Conservation (phyloP, 2,329 filamentous ascomycete genomes). For the Colletotrichum euphorbiae region DNA sequence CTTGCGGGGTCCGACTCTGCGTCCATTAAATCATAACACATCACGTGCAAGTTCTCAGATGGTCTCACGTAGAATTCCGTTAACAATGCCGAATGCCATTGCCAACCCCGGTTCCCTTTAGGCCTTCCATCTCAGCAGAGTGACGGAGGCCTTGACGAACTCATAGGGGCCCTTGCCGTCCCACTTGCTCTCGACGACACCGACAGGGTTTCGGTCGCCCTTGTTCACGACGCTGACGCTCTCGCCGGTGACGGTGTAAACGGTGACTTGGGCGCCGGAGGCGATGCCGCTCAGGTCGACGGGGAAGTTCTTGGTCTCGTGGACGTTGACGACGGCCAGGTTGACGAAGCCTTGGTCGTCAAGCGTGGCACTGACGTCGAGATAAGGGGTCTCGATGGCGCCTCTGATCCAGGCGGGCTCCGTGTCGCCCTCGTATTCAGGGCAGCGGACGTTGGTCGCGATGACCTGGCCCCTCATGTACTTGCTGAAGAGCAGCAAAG, state of each 20-base stretch:
- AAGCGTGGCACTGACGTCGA: conserved; percentile 74
- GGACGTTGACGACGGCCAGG: conserved; percentile 80
- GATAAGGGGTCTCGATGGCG: conserved; percentile 75
- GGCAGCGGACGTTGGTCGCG: conserved; percentile 71
- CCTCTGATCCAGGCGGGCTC: conserved; percentile 73
- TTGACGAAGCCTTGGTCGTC: conserved; percentile 70
- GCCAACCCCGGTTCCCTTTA: not conserved
- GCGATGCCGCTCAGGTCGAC: conserved; percentile 68
- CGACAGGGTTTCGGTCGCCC: conserved; percentile 71
- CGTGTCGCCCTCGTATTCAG: conserved; percentile 75
- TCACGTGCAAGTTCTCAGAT: conserved; percentile 17
- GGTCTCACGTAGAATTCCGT: not conserved
- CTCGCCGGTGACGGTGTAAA: conserved; percentile 72
- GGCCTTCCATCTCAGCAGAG: conserved; percentile 70
- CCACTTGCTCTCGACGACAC: conserved; percentile 62
- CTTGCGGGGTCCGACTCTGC: conserved; percentile 4
- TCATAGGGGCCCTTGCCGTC: conserved; percentile 69
- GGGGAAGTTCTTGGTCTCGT: conserved; percentile 69
- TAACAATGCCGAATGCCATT: not conserved
- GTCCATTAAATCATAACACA: conserved; percentile 9
- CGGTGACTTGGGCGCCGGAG: conserved; percentile 61
- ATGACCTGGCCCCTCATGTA: conserved; percentile 79
- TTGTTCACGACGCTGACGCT: conserved; percentile 71
- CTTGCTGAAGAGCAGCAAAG: conserved; percentile 71
- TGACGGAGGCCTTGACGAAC: conserved; percentile 78